Conservation (phyloP, 768 basidiomycete genomes). For the Pleurotus ostreatus region DNA sequence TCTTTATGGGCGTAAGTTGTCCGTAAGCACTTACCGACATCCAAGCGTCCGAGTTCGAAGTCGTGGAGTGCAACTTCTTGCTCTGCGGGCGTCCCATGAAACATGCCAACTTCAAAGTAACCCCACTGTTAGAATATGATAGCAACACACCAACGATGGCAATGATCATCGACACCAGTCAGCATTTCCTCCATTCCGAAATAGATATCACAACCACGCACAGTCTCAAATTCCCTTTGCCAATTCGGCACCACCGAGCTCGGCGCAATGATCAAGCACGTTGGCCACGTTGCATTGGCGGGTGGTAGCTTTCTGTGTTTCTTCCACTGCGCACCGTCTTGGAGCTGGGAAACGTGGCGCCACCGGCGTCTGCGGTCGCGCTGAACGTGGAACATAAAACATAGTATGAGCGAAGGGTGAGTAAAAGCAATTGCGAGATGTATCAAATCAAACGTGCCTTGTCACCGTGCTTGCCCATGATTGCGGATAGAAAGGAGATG, state of each 20-base stretch:
- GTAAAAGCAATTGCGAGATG: no score
- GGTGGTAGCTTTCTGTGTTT: slow-evolving; percentile 50
- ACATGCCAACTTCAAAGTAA: slow-evolving; percentile 84
- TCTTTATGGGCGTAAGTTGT: no score
- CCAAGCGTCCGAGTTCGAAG: slow-evolving; percentile 79
- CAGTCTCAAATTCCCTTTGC: slow-evolving; percentile 84
- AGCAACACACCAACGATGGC: background rate
- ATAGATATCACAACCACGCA: slow-evolving; percentile 21
- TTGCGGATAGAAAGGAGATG: slow-evolving; percentile 83
- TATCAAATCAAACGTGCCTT: slow-evolving; percentile 4
- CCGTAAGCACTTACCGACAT: slow-evolving; percentile 58
- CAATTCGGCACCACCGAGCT: slow-evolving; percentile 83
- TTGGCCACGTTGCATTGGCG: slow-evolving; percentile 77
- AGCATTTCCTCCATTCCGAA: no score
- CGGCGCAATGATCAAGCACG: slow-evolving; percentile 85
- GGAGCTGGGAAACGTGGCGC: slow-evolving; percentile 60
- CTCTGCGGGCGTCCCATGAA: slow-evolving; percentile 48
- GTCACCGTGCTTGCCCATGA: slow-evolving; percentile 81
- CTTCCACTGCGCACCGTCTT: slow-evolving; percentile 55
- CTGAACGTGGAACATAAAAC: background rate
- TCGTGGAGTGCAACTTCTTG: slow-evolving; percentile 57
- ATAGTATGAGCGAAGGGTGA: background rate
- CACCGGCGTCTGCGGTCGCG: slow-evolving; percentile 66
- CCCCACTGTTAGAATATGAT: slow-evolving; percentile 64
- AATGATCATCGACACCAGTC: no score